A percentile compares a stretch with the other conserved stretches of the same genome.
Conservation (phyloP, 257 asterid genomes). For the Przewalskia tangutica region DNA sequence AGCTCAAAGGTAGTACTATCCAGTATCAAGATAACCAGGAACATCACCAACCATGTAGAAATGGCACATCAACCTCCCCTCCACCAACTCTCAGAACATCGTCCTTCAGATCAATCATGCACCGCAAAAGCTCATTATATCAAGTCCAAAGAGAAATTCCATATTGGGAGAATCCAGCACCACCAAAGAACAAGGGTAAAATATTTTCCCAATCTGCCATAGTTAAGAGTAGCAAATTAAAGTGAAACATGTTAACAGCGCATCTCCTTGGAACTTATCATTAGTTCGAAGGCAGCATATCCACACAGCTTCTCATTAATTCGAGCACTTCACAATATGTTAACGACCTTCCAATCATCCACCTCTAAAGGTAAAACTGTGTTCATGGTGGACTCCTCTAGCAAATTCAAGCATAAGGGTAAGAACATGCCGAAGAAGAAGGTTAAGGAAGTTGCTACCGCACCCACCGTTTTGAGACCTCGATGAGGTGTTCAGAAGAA, state of each 20-base stretch:
- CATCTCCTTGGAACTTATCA: not conserved
- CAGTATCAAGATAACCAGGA: not conserved
- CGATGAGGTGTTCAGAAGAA: too few relatives aligned
- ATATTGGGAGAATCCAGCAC: constrained; percentile 93
- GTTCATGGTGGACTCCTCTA: too few relatives aligned
- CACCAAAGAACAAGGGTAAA: constrained; percentile 86
- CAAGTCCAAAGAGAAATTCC: constrained; percentile 98
- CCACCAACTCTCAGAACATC: constrained; percentile 96
- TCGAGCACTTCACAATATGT: too few relatives aligned
- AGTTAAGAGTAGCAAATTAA: not conserved
- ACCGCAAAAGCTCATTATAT: constrained; percentile 53
- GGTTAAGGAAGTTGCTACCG: too few relatives aligned
- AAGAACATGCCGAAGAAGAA: too few relatives aligned
- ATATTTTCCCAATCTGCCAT: constrained; percentile 63
- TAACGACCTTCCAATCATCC: too few relatives aligned
- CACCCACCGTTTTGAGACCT: too few relatives aligned
- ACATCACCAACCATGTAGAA: constrained; percentile 55
- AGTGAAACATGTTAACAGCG: not conserved
- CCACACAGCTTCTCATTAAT: not conserved
- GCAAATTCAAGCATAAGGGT: too few relatives aligned
- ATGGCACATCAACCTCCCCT: constrained; percentile 92
- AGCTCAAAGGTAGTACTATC: not conserved
- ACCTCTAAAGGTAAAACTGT: too few relatives aligned
- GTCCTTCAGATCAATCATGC: constrained; percentile 90
- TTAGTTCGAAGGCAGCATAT: not conserved